Base-by-base conservation (phyloP, 148 eudicot genomes). In the Euryodendron excelsum region DNA sequence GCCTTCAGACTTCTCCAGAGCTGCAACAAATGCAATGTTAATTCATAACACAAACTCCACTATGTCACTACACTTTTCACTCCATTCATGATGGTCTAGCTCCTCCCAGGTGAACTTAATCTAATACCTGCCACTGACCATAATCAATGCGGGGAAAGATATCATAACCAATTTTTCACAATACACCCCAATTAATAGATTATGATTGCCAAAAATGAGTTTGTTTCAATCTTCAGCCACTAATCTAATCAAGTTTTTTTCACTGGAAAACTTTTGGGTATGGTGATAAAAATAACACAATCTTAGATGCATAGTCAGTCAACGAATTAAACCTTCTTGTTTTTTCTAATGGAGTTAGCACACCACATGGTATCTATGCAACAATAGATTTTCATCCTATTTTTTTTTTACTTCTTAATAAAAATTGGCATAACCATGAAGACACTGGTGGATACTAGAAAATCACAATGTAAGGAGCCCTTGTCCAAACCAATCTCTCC, bases 1-100 rank as follows among this genome's bases (percentile, higher is more conserved):
- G 31, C 82, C 82, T 64, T 80, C 82, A 44, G 82, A 80, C 18
- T 80, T 80, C 79, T 80, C 82, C 69, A 80, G 61, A 74, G 82
- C 82, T 80, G 79, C 74, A 75, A 58, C 23, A 75, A 58, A 7
- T 12, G 53, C 30, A 1, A 28, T 9, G 39, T 74, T 72, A 74
- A 48, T 48, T 69, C 34, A 34, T 58, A 44, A 55, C 36, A 9
- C n/a, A 20, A 62, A 13, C 37, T 27, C 36, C n/a, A 74, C 45
- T 28, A 17, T 30, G 27, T 56, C 13, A 25, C 21, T 31, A 39
- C 10, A 9, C 37, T 23, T 25, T 39, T 53, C 41, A 74, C 52
- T 13, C 36, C 36, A 37, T 12, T 2, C 5, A 41, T 45, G 5
- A 47, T 58, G 50, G 66, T 55, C 44, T 12, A 3, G 15, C 15